Evolutionary conservation across 176 grass and related monocot genomes (phyloP), one percentile per base, ranked within the genome.

Genomic region (Cenchrus fungigraminus): DNA sequence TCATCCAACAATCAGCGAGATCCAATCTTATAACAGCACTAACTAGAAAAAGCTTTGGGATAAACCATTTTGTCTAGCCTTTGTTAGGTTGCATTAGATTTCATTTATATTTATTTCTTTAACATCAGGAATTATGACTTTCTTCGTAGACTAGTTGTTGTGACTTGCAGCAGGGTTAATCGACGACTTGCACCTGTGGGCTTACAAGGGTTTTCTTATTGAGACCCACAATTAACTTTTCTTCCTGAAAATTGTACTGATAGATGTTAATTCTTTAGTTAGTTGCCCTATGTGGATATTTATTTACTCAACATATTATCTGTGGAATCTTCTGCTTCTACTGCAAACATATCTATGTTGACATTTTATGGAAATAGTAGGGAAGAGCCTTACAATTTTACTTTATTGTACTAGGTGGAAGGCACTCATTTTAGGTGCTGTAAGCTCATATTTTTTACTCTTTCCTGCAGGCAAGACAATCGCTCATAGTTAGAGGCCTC

Each of bases 401-500:
- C 20, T 60, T 22, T 60, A 34, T 19, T 22, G 29, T 6, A 59
- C 29, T 3, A 34, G 34, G 34, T 34, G 34, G 34, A 34, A 57
- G 32, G 19, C 9, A 56, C 32, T 69, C 31, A 73, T 25, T 40
- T 80, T 68, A 4, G 17, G 20, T n/a, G 6, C 17, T 45, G 13
- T 81, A 76, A 67, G 57, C 77, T 82, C 60, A 74, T 77, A 31
- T 87, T 70, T 3, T 71, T 89, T 6, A 77, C 81, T 10, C 3
- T 70, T 76, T 45, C 57, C 10, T 93, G 78, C 91, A 99, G 97
- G 97, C 97, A 82, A 94, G 97, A 61, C 97, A 99, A 56, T 97
- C 97, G 0, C 97, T 99, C 54, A 90, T 99, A 86, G 97, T 99
- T 52, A 88, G 97, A 78, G 97, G 97, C 50, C 97, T 99, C 75